A percentile compares a stretch with the other conserved stretches of the same genome.
These are phyloP conservation scores for Triticum monococcum DNA, from an alignment of 176 grass and related monocot species.

Conservation along the genomic window DNA sequence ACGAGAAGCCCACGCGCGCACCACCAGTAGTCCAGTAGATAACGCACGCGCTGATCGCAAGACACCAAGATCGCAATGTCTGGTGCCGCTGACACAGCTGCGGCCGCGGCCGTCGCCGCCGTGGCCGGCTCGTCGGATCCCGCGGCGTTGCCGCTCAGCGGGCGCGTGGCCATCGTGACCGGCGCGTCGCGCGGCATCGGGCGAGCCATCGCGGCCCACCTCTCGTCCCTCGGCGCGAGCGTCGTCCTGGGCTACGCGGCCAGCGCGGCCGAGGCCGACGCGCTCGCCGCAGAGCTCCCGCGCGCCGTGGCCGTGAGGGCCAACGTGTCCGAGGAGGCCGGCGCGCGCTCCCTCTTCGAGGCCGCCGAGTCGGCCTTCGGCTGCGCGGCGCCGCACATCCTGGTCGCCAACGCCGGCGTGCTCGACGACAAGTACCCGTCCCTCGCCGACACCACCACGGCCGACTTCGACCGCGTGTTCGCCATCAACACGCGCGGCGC, in stretches of 20 bases:
- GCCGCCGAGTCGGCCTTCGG: not conserved
- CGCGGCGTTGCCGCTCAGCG: not conserved
- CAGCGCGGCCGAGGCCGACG: not conserved
- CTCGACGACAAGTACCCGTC: slow-evolving; percentile 6
- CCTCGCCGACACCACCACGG: slow-evolving; percentile 32
- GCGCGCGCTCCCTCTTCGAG: not conserved
- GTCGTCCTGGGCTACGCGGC: not conserved
- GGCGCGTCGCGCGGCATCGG: slow-evolving; percentile 19
- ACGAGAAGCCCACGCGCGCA: not conserved
- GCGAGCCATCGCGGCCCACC: not conserved
- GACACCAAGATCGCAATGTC: not conserved
- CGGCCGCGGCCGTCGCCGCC: not conserved
- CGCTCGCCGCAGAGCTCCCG: not conserved
- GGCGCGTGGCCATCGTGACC: slow-evolving; percentile 5
- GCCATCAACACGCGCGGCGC: slow-evolving; percentile 58
- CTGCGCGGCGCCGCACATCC: not conserved
- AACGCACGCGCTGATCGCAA: slow-evolving; percentile 20
- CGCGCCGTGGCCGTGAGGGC: not conserved
- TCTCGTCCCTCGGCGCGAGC: not conserved
- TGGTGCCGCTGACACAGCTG: not conserved
- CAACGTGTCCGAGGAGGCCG: not conserved
- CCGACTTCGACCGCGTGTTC: slow-evolving; percentile 43
- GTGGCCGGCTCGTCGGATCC: not conserved
- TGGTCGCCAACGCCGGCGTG: slow-evolving; percentile 19
- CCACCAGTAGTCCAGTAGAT: not conserved